Conservation (phyloP, 2,329 filamentous ascomycete genomes). For the Colletotrichum caudatum region DNA sequence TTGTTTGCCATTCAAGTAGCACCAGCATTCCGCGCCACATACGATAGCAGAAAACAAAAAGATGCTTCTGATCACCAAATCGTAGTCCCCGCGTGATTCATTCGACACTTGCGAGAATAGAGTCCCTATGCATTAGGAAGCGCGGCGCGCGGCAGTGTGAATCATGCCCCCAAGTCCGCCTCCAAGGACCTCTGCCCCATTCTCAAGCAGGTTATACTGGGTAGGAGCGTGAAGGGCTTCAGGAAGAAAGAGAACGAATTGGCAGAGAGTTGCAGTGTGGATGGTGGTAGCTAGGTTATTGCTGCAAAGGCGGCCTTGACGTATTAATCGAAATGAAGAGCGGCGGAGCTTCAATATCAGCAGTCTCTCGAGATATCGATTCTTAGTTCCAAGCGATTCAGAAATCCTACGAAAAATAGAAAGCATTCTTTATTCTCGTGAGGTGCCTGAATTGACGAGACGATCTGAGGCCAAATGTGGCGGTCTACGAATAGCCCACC, state of each 20-base stretch:
- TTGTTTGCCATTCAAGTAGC: neutral
- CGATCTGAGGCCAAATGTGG: too few relatives aligned
- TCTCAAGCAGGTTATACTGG: slow-evolving; percentile 2
- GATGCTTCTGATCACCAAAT: slow-evolving; percentile 44
- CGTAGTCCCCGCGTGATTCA: slow-evolving; percentile 18
- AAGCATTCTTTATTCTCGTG: too few relatives aligned
- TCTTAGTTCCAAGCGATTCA: too few relatives aligned
- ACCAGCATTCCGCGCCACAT: neutral
- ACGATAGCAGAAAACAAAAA: slow-evolving; percentile 6
- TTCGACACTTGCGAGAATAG: slow-evolving; percentile 14
- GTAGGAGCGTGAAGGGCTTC: neutral
- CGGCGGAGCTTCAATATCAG: too few relatives aligned
- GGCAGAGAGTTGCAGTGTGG: neutral
- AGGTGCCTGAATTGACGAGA: too few relatives aligned
- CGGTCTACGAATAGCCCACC: too few relatives aligned
- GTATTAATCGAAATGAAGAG: too few relatives aligned
- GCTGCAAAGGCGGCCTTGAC: slow-evolving; percentile 5
- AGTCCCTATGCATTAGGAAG: neutral
- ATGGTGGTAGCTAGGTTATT: neutral
- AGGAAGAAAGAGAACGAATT: neutral
- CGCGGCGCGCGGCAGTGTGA: neutral
- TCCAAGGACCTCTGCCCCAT: slow-evolving; percentile 4
- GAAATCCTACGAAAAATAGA: too few relatives aligned
- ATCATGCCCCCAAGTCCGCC: slow-evolving; percentile 6
- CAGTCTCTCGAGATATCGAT: too few relatives aligned